Conservation (phyloP, 108 stramenopile species). For the Cyclostephanos invisitatus region DNA sequence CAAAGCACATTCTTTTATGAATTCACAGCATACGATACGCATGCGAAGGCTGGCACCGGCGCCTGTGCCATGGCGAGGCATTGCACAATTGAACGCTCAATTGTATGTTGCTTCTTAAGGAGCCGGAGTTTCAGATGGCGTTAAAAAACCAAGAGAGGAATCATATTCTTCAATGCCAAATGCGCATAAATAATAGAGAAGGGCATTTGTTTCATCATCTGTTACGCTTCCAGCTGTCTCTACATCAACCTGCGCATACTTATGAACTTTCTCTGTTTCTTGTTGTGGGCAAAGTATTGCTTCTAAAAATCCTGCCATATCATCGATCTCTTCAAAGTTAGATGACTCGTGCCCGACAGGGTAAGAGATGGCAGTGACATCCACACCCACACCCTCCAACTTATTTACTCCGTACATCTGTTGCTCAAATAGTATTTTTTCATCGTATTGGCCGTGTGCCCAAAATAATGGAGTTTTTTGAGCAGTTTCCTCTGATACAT, state of each 20-base stretch:
- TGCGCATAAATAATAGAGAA: slow-evolving; percentile 42
- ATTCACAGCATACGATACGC: background rate
- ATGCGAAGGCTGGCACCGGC: background rate
- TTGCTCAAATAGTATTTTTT: slow-evolving; percentile 55
- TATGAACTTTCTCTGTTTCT: slow-evolving; percentile 5
- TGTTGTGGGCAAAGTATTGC: slow-evolving; percentile 11
- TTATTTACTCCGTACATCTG: slow-evolving; percentile 48
- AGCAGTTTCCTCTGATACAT: slow-evolving; percentile 30
- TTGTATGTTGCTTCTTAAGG: background rate
- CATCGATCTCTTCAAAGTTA: slow-evolving; percentile 49
- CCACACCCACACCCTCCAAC: slow-evolving; percentile 37
- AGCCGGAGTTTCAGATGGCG: background rate
- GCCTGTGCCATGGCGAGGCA: background rate
- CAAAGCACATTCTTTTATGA: slow-evolving; percentile 4
- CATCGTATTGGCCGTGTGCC: slow-evolving; percentile 50
- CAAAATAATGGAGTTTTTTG: slow-evolving; percentile 45
- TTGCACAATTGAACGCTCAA: background rate
- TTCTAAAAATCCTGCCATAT: slow-evolving; percentile 46
- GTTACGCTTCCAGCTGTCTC: slow-evolving; percentile 7
- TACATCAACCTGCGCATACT: slow-evolving; percentile 13
- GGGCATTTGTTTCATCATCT: slow-evolving; percentile 32
- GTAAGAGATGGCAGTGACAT: slow-evolving; percentile 39
- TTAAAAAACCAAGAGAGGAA: background rate
- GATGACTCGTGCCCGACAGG: slow-evolving; percentile 48
- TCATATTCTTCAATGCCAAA: slow-evolving; percentile 20